phyloP scores from a whole-genome alignment of 352 stramenopile genomes.

The Elongisporangium prolatum region DNA sequence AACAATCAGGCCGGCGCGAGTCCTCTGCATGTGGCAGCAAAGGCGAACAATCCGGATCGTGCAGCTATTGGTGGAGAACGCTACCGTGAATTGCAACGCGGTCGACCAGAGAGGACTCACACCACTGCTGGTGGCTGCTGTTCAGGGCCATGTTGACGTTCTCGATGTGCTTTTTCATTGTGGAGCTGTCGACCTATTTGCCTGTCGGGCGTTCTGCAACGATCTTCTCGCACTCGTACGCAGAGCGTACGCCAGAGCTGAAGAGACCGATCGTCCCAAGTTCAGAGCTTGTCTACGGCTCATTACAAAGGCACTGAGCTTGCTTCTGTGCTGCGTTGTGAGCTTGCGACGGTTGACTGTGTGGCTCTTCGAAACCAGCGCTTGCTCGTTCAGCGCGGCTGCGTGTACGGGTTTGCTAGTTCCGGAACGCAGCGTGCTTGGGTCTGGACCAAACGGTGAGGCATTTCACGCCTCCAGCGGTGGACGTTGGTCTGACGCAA shows the following conservation, averaged over 20 bases:
- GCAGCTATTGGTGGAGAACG: background rate
- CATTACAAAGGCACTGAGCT: background rate
- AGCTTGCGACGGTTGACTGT: background rate
- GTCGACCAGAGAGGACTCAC: constrained; percentile 55
- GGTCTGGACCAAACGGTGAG: background rate
- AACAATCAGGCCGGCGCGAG: background rate
- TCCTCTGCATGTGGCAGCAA: background rate
- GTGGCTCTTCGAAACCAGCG: background rate
- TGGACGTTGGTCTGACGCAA: background rate
- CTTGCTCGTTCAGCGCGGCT: background rate
- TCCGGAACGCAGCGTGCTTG: background rate
- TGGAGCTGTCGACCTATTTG: background rate
- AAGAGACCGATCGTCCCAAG: background rate
- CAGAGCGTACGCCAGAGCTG: background rate
- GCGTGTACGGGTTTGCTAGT: background rate
- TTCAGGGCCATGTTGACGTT: background rate
- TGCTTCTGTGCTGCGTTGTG: too few species aligned
- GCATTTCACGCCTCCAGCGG: background rate
- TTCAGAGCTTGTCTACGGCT: background rate
- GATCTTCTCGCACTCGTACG: background rate
- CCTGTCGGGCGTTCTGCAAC: background rate
- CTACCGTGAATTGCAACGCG: constrained; percentile 36
- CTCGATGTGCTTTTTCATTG: background rate
- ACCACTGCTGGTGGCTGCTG: constrained; percentile 26
- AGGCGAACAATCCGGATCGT: background rate